Evolutionary conservation across 2,329 filamentous ascomycete species (phyloP).

Genomic region (Pseudogymnoascus destructans): DNA sequence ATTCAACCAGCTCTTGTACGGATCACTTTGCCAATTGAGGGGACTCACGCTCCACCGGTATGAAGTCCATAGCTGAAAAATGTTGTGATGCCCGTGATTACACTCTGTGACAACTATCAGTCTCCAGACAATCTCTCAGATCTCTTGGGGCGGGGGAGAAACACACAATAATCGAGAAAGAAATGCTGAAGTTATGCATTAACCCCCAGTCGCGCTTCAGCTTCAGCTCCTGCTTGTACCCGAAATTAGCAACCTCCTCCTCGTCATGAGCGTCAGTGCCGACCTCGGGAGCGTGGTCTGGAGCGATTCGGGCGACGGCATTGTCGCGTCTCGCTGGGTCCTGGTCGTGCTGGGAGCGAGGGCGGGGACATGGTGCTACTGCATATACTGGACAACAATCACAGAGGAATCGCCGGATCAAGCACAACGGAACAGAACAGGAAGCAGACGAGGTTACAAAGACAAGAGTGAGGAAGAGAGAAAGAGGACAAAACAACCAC

Average conservation of each 20-base stretch:
- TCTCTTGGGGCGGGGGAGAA: not conserved
- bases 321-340: not conserved
- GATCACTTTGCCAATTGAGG: too few relatives aligned
- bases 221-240: conserved; percentile 46
- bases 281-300: not conserved
- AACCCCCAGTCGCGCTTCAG: conserved; percentile 44
- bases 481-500: not conserved
- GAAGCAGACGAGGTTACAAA: not conserved
- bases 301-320: not conserved
- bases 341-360: not conserved
- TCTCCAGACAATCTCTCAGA: not conserved
- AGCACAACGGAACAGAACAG: not conserved
- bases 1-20: conserved; percentile 14
- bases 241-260: conserved; percentile 39
- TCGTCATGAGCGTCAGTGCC: conserved; percentile 29
- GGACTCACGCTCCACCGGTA: conserved; percentile 40
- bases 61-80: conserved; percentile 43
- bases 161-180: conserved; percentile 46
- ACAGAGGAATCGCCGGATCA: not conserved
- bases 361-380: not conserved
- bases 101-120: conserved; percentile 29
- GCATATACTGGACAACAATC: not conserved
- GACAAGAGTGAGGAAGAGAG: not conserved
- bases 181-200: conserved; percentile 48
- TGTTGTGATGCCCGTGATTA: conserved; percentile 47